Evolutionary conservation across 1,284 basidiomycete genomes (phyloP), one percentile per base, ranked within the genome.

Genomic region (Ceratobasidium sp.): DNA sequence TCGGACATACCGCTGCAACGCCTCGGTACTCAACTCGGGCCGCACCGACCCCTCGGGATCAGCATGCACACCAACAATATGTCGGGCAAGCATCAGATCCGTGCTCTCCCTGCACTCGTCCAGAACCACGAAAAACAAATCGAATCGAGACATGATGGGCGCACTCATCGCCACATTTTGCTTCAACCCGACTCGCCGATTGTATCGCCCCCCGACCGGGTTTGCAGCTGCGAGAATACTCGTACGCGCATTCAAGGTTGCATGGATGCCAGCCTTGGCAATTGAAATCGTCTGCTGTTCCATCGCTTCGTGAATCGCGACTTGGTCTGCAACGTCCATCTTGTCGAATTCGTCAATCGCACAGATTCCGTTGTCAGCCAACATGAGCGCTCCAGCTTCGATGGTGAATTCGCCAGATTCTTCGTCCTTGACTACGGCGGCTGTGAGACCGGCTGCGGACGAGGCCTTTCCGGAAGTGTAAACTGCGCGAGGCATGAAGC

Each of bases 321-420:
- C 96, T 81, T 99, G 97, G 81, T 99, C 97, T 1, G 94, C 90
- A 58, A 98, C 88, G 81, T 99, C 97, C 97, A 99, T 99, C 84
- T 99, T 99, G 87, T 99, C 97, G 80, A 99, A 99, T 81, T 99
- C 97, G 84, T 99, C 97, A 78, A 99, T 99, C 16, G 97, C 96
- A 79, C 97, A 99, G 80, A 99, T 98, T 23, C 97, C 97, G 77
- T 99, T 99, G 84, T 99, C 97, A 6, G 97, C 97, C 2, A 99
- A 87, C 97, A 99, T 99, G 76, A 99, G 87, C 0, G 97, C 97
- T 65, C 96, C 96, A 9, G 97, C 97, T 84, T 99, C 97, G 79
- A 99, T 99, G 0, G 97, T 99, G 83, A 99, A 99, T 79, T 99
- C 97, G 55, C 97, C 97, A 0, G 97, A 97, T 82, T 99, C 97